phyloP scores from a whole-genome alignment of 768 basidiomycete genomes.

The Leccinum obscurum region DNA sequence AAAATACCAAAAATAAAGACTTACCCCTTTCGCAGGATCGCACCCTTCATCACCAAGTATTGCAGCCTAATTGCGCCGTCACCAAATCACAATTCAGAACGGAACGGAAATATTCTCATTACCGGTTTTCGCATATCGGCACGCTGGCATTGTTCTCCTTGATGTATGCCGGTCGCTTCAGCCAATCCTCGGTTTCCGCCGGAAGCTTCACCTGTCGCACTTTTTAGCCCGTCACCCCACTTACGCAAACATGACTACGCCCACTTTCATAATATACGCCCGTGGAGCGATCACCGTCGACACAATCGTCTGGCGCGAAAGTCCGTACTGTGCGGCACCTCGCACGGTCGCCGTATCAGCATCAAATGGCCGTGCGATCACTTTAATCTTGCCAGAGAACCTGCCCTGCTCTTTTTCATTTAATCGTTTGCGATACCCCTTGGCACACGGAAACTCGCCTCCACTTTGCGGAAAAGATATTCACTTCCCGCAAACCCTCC shows the following conservation, averaged over 20 bases:
- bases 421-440: slow-evolving; percentile 4
- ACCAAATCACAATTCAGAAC: slow-evolving; percentile 5
- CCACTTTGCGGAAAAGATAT: slow-evolving; percentile 77
- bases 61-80: slow-evolving; percentile 57
- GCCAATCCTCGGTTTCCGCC: slow-evolving; percentile 81
- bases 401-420: slow-evolving; percentile 48
- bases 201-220: slow-evolving; percentile 74
- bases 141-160: slow-evolving; percentile 73
- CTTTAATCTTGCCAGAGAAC: slow-evolving; percentile 63
- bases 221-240: slow-evolving; percentile 2
- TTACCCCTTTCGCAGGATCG: slow-evolving; percentile 83
- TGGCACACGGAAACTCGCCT: slow-evolving; percentile 45
- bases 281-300: slow-evolving; percentile 81
- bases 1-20: slow-evolving; percentile 21
- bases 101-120: slow-evolving; percentile 12
- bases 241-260: slow-evolving; percentile 12
- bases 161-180: slow-evolving; percentile 85
- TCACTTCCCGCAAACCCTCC: slow-evolving; percentile 88
- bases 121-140: slow-evolving; percentile 84
- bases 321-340: slow-evolving; percentile 86
- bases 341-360: slow-evolving; percentile 87
- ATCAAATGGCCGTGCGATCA: slow-evolving; percentile 82
- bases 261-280: slow-evolving; percentile 84
- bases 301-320: slow-evolving; percentile 72
- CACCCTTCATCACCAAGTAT: slow-evolving; percentile 85